These are phyloP conservation scores for Rutstroemia sp. DNA, from an alignment of 2,329 filamentous ascomycete species.

Conservation along the genomic window DNA sequence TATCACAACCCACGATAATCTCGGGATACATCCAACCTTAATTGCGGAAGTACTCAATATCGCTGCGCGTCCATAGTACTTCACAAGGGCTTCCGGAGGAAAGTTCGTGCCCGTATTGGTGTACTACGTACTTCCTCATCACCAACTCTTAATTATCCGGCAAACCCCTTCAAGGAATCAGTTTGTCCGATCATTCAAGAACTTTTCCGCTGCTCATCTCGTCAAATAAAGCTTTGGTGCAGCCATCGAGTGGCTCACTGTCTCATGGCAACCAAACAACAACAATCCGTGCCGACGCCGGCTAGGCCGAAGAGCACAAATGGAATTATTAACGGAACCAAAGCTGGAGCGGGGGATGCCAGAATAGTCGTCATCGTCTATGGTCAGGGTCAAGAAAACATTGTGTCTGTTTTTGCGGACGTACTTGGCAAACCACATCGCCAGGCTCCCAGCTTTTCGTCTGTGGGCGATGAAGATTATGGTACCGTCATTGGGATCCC, in stretches of 20 bases:
- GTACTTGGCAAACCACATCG: slow-evolving; percentile 68
- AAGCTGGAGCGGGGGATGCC: slow-evolving; percentile 39
- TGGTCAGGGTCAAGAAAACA: slow-evolving; percentile 62
- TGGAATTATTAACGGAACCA: slow-evolving; percentile 29
- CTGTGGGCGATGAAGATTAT: slow-evolving; percentile 46
- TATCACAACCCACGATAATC: neutral
- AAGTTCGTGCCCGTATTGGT: neutral
- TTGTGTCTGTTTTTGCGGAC: slow-evolving; percentile 69
- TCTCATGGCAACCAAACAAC: slow-evolving; percentile 38
- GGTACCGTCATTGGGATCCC: slow-evolving; percentile 62
- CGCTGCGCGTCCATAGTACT: neutral
- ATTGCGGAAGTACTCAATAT: neutral
- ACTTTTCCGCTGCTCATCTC: neutral
- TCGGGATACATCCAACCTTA: neutral
- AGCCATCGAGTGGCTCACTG: neutral
- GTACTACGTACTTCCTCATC: neutral
- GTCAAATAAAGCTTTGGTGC: neutral
- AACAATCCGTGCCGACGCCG: slow-evolving; percentile 43
- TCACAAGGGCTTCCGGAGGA: neutral
- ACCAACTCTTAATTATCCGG: neutral
- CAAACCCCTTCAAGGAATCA: neutral
- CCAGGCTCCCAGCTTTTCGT: slow-evolving; percentile 47
- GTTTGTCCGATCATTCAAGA: neutral
- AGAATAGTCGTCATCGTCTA: slow-evolving; percentile 61
- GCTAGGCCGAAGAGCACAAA: slow-evolving; percentile 34